Evolutionary conservation across 768 basidiomycete species (phyloP).

Genomic region (Naganishia onofrii): DNA sequence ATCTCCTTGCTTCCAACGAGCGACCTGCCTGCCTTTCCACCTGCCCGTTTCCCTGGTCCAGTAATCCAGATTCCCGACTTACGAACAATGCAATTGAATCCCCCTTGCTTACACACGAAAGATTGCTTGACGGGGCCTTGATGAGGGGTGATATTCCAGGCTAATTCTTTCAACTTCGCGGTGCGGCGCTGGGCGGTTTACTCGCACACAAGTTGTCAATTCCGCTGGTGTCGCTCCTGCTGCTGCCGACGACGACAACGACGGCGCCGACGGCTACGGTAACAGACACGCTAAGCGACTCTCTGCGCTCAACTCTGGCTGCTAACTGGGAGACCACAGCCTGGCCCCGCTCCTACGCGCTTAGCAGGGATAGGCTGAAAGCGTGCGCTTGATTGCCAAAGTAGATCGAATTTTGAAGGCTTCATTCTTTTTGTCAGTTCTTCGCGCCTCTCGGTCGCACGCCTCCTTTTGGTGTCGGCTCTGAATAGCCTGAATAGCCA

Average conservation of each 20-base stretch:
- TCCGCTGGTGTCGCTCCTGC: background rate
- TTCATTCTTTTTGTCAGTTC: background rate
- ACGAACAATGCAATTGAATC: constrained; percentile 25
- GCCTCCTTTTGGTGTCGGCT: background rate
- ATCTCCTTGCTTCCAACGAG: background rate
- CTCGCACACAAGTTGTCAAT: constrained; percentile 2
- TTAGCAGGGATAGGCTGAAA: background rate
- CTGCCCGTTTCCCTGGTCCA: constrained; percentile 3
- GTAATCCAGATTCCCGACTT: constrained; percentile 2
- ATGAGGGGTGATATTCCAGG: constrained; percentile 21
- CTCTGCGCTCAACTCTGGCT: background rate
- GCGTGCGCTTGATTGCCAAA: background rate
- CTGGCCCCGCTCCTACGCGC: background rate
- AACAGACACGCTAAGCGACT: background rate
- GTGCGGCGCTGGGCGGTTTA: background rate
- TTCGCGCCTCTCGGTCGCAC: background rate
- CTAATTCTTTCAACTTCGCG: constrained; percentile 1
- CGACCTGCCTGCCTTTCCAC: background rate
- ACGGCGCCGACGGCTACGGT: constrained; percentile 6
- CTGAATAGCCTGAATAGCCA: too few relatives aligned
- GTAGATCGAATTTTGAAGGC: background rate
- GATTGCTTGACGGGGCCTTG: constrained; percentile 26
- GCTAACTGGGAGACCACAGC: background rate
- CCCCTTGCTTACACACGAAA: constrained; percentile 27
- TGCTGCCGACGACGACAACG: background rate